Conservation (phyloP, 768 basidiomycete species). For the Stropharia rugosoannulata region DNA sequence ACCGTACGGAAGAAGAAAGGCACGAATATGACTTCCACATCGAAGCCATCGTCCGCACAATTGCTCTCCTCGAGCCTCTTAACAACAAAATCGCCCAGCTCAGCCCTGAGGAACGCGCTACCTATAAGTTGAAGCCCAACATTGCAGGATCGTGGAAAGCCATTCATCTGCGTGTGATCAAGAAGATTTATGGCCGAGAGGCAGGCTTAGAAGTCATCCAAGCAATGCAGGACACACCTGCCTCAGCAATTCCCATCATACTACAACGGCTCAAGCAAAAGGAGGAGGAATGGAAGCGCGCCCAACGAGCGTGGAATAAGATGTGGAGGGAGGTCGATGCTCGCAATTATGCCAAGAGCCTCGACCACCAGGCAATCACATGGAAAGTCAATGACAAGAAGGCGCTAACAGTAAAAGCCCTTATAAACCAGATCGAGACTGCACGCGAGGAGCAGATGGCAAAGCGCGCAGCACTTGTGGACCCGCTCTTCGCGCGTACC, state of each 20-base stretch:
- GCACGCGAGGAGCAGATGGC: slow-evolving; percentile 81
- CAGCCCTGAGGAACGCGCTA: slow-evolving; percentile 70
- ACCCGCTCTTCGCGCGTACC: slow-evolving; percentile 57
- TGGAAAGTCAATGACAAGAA: slow-evolving; percentile 94
- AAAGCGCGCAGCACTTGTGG: slow-evolving; percentile 62
- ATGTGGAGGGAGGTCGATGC: slow-evolving; percentile 98
- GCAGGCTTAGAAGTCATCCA: slow-evolving; percentile 78
- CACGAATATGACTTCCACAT: slow-evolving; percentile 99
- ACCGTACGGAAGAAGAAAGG: slow-evolving; percentile 95
- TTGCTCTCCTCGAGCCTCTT: slow-evolving; percentile 87
- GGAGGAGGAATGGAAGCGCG: slow-evolving; percentile 98
- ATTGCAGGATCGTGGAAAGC: slow-evolving; percentile 84
- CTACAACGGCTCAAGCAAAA: slow-evolving; percentile 89
- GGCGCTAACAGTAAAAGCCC: slow-evolving; percentile 67
- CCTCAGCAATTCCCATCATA: slow-evolving; percentile 86
- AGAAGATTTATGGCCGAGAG: slow-evolving; percentile 95
- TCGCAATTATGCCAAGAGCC: slow-evolving; percentile 87
- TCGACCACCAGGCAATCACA: slow-evolving; percentile 90
- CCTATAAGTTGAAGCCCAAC: slow-evolving; percentile 87
- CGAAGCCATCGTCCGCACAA: slow-evolving; percentile 91
- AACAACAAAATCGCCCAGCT: slow-evolving; percentile 84
- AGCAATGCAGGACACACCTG: slow-evolving; percentile 92
- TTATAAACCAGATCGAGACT: slow-evolving; percentile 83
- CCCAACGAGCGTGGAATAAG: slow-evolving; percentile 97
- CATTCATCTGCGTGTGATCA: slow-evolving; percentile 90